Evolutionary conservation across 345 rosid species (phyloP), one percentile per base, ranked within the genome.

Genomic region (Salix suchowensis): DNA sequence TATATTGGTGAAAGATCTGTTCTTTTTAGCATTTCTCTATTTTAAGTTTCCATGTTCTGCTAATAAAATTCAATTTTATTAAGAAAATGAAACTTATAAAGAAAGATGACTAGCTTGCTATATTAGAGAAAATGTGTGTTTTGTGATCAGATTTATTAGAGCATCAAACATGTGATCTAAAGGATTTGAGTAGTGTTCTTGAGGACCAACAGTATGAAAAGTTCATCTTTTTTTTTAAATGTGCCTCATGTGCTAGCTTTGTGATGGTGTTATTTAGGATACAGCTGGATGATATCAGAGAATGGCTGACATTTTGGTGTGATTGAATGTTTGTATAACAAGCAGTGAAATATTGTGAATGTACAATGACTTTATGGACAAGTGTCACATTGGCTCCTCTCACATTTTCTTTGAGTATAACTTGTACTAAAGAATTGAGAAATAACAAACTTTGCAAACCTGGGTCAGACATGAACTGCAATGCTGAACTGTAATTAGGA

Each of bases 51-150:
- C 21, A 8, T 50, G 2, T 48, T 14, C 40, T 34, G 30, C 64
- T 34, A 69, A 70, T 34, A 76, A 77, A 77, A 52, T 54, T 54
- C 65, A 72, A n/a, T 24, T 16, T 72, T 1, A 1, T n/a, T 19
- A 18, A 14, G n/a, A 12, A 37, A 36, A 42, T 12, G 50, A 14
- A 30, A 67, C 30, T 67, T 67, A 6, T 6, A 8, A 9, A 24
- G 26, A 18, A 39, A 37, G 23, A 67, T 23, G 24, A 21, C 4
- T 30, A n/a, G 19, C 64, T 61, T 55, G 16, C 50, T 71, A 14
- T 34, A n/a, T 55, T 21, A 55, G 13, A 55, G 32, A 28, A 37
- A 39, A 14, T 50, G 24, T 30, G 21, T 70, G 12, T 2, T 48
- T 70, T 70, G 55, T 15, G 61, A 34, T 55, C n/a, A 8, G 12